phyloP scores from a whole-genome alignment of 768 basidiomycete species.

The Boletus vermiculosoides region DNA sequence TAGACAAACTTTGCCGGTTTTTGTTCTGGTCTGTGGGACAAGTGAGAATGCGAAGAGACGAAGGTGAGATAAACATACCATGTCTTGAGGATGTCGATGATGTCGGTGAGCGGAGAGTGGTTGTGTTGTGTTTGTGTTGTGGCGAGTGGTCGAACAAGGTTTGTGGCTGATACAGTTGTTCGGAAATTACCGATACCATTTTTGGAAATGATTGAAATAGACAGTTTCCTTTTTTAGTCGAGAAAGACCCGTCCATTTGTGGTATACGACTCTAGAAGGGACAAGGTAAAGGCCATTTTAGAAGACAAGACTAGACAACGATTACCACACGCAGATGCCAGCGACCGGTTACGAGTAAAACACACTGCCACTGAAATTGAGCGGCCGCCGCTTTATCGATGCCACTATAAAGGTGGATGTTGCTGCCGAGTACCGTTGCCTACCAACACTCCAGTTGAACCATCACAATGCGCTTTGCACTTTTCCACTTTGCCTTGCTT shows the following conservation, averaged over 20 bases:
- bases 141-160: slow-evolving; percentile 45
- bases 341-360: neutral
- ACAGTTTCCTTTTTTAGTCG: too few relatives aligned
- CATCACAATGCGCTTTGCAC: slow-evolving; percentile 19
- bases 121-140: too few relatives aligned
- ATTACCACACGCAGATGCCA: neutral
- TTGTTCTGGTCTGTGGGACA: slow-evolving; percentile 41
- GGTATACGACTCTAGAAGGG: neutral
- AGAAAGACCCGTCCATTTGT: neutral
- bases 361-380: too few relatives aligned
- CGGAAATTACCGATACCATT: slow-evolving; percentile 34
- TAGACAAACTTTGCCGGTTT: slow-evolving; percentile 29
- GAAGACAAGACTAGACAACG: neutral
- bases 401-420: neutral
- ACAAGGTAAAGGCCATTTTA: neutral
- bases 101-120: slow-evolving; percentile 49
- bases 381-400: neutral
- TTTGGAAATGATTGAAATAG: too few relatives aligned
- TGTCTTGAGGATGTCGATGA: slow-evolving; percentile 65
- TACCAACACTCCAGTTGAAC: neutral
- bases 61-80: slow-evolving; percentile 47
- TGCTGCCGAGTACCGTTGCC: too few relatives aligned
- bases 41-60: slow-evolving; percentile 12
- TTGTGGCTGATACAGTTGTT: slow-evolving; percentile 54
- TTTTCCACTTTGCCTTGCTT: slow-evolving; percentile 13